A percentile compares a stretch with the other conserved stretches of the same genome.
phyloP scores from a whole-genome alignment of 1,139 yeast species.

The Protomyces gravidus region DNA sequence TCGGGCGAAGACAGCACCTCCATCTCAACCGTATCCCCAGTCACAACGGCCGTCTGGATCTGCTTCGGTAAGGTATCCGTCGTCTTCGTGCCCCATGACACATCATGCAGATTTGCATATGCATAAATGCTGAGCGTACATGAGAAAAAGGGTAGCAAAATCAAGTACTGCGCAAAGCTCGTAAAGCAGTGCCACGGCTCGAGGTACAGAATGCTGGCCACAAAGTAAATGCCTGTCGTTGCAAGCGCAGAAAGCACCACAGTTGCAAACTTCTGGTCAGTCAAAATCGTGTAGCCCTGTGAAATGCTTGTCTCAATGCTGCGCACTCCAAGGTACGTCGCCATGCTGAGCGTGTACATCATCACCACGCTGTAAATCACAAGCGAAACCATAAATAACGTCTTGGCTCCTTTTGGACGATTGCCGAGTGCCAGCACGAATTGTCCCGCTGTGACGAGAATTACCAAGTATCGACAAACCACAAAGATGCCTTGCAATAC shows the following conservation, averaged over 20 bases:
- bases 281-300: conserved; percentile 43
- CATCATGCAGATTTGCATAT: conserved; percentile 82
- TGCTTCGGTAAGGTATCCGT: conserved; percentile 69
- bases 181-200: conserved; percentile 96
- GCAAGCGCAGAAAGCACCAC: conserved; percentile 77
- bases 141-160: conserved; percentile 83
- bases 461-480: conserved; percentile 49
- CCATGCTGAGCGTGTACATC: conserved; percentile 73
- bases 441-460: conserved; percentile 73
- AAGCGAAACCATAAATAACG: conserved; percentile 66
- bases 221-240: conserved; percentile 80
- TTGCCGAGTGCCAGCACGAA: conserved; percentile 84
- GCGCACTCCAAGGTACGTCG: conserved; percentile 67
- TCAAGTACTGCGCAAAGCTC: conserved; percentile 73
- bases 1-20: conserved; percentile 91
- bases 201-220: conserved; percentile 68
- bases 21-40: conserved; percentile 53
- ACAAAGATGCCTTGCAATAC: conserved; percentile 33
- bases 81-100: conserved; percentile 86
- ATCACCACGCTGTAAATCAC: conserved; percentile 72
- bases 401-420: conserved; percentile 86
- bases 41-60: conserved; percentile 59
- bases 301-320: conserved; percentile 49
- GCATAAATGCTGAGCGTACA: conserved; percentile 73
- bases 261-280: conserved; percentile 34